Evolutionary conservation across 2,329 filamentous ascomycete genomes (phyloP).

Genomic region (Trichophyton mentagrophytes): DNA sequence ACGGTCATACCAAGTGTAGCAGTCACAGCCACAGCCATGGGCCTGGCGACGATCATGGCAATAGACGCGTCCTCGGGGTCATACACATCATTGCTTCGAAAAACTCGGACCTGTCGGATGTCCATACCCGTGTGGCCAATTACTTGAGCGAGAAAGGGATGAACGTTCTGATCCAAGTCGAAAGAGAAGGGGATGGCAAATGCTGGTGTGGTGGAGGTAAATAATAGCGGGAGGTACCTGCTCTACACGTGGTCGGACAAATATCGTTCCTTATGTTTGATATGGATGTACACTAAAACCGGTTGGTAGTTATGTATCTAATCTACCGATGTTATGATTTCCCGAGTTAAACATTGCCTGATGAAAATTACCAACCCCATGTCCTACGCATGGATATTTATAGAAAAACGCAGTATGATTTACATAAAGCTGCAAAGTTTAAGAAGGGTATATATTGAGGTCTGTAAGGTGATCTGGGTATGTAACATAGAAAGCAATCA

Average conservation of each 20-base stretch:
- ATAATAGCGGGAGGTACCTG: conserved; percentile 18
- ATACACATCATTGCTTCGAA: conserved; percentile 72
- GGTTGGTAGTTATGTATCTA: not conserved
- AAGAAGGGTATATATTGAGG: not conserved
- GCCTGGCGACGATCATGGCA: conserved; percentile 14
- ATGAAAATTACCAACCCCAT: too few relatives aligned
- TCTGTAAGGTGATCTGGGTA: not conserved
- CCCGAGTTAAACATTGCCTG: too few relatives aligned
- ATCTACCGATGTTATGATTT: not conserved
- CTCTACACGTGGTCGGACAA: not conserved
- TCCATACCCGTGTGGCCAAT: conserved; percentile 59
- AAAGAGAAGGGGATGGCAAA: conserved; percentile 61
- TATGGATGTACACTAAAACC: not conserved
- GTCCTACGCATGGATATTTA: too few relatives aligned
- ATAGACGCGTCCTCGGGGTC: conserved; percentile 55
- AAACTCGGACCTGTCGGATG: conserved; percentile 65
- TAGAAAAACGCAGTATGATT: too few relatives aligned
- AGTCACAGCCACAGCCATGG: not conserved
- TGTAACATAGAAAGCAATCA: not conserved
- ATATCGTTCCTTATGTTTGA: not conserved
- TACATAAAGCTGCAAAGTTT: not conserved
- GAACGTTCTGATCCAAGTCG: conserved; percentile 76
- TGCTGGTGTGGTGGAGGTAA: conserved; percentile 50
- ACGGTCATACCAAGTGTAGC: conserved; percentile 12
- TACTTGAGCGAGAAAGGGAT: conserved; percentile 61